Evolutionary conservation across 2,329 filamentous ascomycete genomes (phyloP), one percentile per base, ranked within the genome.

Genomic region (Aspergillus pseudotamarii): DNA sequence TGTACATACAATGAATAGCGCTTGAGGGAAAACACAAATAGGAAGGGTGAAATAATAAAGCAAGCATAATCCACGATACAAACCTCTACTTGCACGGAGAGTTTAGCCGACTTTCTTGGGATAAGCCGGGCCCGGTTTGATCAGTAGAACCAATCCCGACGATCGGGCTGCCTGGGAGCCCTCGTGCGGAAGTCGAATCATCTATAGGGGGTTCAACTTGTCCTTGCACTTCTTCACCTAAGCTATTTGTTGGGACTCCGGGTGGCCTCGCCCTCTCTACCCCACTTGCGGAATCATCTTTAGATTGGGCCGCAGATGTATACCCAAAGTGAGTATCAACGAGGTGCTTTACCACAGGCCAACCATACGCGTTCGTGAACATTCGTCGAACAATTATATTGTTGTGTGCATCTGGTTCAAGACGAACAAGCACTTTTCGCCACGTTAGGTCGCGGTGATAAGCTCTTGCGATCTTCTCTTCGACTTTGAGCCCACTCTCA

Each of bases 401-500:
- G 79, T 99, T 99, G 81, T 99, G 95, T 0, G 95, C 95, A 78
- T 99, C 95, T 0, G 95, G 95, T 75, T 99, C 94, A 2, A 99
- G 84, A 59, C 95, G 91, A 16, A 99, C 95, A 4, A 99, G 86
- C 1, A 99, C 95, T 76, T 99, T 99, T 53, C 95, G 91, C 95
- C 95, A 99, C 1, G 92, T 92, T 23, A 99, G 80, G 66, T 93
- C 93, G 14, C 89, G 88, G 76, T 99, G 95, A 79, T 99, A 99
- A 16, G 93, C 95, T 54, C 95, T 88, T 1, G 95, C 95, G 69
- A 99, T 99, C 79, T 97, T 98, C 77, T 99, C 95, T 77, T 99
- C 95, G 0, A 98, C 93, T 66, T 91, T 92, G 88, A 98, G 94
- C 66, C 78, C 79, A 58, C 72, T 75, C 54, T 71, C 69, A 54